phyloP scores from a whole-genome alignment of 106 monocot species.

The Cymbidium sinense region DNA sequence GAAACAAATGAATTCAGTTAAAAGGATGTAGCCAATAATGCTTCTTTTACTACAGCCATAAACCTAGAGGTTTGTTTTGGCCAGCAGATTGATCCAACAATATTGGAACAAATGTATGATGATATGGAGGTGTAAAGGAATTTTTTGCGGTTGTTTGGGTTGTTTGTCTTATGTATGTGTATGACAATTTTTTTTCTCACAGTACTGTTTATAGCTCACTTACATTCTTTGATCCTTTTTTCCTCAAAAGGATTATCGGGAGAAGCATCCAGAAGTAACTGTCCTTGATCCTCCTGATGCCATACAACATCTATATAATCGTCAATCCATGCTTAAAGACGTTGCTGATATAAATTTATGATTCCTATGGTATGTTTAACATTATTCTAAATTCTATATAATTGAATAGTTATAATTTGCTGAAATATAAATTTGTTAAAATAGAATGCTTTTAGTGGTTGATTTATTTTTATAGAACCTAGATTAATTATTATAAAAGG shows the following conservation, averaged over 20 bases:
- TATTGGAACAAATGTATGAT: not conserved
- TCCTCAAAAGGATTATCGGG: constrained; percentile 58
- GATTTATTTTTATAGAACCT: not conserved
- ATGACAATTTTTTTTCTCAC: not conserved
- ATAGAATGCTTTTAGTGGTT: not conserved
- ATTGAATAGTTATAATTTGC: not conserved
- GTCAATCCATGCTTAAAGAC: constrained; percentile 93
- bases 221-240: not conserved
- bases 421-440: not conserved
- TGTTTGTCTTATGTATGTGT: not conserved
- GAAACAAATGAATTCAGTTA: not conserved
- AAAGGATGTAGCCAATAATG: no score
- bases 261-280: constrained; percentile 87
- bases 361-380: constrained; percentile 49
- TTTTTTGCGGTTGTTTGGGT: not conserved
- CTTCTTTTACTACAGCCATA: not conserved
- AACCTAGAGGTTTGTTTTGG: not conserved
- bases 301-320: constrained; percentile 72
- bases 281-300: constrained; percentile 95
- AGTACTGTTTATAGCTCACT: not conserved
- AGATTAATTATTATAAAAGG: not conserved
- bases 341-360: constrained; percentile 77
- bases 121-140: not conserved
- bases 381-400: not conserved
- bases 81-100: not conserved